These are phyloP conservation scores for Cerrena zonata DNA, from an alignment of 1,284 basidiomycete species.

Conservation along the genomic window DNA sequence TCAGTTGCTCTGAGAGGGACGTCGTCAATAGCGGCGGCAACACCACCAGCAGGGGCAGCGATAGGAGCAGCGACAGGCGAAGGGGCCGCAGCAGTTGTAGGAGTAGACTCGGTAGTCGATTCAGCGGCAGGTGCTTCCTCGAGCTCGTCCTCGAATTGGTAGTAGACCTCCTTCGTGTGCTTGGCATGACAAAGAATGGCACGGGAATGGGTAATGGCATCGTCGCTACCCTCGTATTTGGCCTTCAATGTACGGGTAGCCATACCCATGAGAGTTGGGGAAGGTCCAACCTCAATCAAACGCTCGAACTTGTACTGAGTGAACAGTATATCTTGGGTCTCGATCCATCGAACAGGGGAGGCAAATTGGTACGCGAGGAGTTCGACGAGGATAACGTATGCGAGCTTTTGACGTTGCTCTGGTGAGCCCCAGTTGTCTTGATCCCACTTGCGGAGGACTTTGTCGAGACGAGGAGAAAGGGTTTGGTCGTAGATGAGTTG, in stretches of 20 bases:
- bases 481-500: slow-evolving; percentile 95
- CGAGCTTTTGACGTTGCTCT: slow-evolving; percentile 85
- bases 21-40: slow-evolving; percentile 77
- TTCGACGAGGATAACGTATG: slow-evolving; percentile 93
- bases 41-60: slow-evolving; percentile 47
- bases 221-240: slow-evolving; percentile 89
- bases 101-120: slow-evolving; percentile 34
- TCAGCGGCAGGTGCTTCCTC: slow-evolving; percentile 40
- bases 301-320: slow-evolving; percentile 86
- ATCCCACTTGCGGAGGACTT: slow-evolving; percentile 90
- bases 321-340: slow-evolving; percentile 95
- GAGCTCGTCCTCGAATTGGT: slow-evolving; percentile 89
- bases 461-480: slow-evolving; percentile 86
- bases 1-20: slow-evolving; percentile 89
- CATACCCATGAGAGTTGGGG: slow-evolving; percentile 95
- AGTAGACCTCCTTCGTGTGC: slow-evolving; percentile 95
- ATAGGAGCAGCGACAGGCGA: slow-evolving; percentile 40
- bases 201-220: slow-evolving; percentile 76
- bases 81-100: slow-evolving; percentile 41
- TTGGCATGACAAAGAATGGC: slow-evolving; percentile 90
- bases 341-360: slow-evolving; percentile 96
- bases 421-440: slow-evolving; percentile 80
- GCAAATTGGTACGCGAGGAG: slow-evolving; percentile 95
- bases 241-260: slow-evolving; percentile 91
- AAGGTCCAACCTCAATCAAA: slow-evolving; percentile 92